Conservation (phyloP, 2,329 filamentous ascomycete species). For the Aspergillus texensis region DNA sequence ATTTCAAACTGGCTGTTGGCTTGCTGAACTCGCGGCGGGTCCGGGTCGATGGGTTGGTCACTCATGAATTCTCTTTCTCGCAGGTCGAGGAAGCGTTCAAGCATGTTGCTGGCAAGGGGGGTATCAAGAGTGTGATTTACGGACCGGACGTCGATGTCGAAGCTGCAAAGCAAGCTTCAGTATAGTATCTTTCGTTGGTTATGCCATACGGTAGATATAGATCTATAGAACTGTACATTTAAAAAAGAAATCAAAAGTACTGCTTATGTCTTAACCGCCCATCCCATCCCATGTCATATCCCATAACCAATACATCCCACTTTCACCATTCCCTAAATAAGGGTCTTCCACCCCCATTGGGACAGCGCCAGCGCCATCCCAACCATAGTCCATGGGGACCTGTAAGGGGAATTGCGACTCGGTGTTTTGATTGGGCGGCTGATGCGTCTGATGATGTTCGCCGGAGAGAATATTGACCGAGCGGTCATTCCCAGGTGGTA, state of each 20-base stretch:
- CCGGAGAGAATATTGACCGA: slow-evolving; percentile 1
- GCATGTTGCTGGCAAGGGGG: slow-evolving; percentile 76
- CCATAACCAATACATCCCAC: slow-evolving; percentile 36
- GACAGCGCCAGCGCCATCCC: slow-evolving; percentile 11
- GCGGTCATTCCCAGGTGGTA: slow-evolving; percentile 15
- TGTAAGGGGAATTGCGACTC: slow-evolving; percentile 9
- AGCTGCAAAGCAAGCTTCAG: slow-evolving; percentile 13
- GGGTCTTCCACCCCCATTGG: slow-evolving; percentile 1
- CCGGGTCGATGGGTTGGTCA: slow-evolving; percentile 73
- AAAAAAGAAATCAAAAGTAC: neutral
- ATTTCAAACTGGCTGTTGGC: slow-evolving; percentile 78
- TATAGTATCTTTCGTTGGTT: slow-evolving; percentile 1
- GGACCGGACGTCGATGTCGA: slow-evolving; percentile 28
- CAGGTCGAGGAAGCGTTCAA: slow-evolving; percentile 81
- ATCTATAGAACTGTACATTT: neutral
- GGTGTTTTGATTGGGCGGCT: neutral
- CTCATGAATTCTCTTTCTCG: slow-evolving; percentile 71
- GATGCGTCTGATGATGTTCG: neutral
- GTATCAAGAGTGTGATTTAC: slow-evolving; percentile 45
- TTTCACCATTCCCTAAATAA: slow-evolving; percentile 18
- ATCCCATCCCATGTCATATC: slow-evolving; percentile 29
- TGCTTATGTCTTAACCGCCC: neutral
- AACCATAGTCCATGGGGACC: slow-evolving; percentile 10
- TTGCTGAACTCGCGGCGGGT: slow-evolving; percentile 66
- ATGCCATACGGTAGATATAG: neutral